Conservation (phyloP, 768 basidiomycete genomes). For the Omphalotus guepiniiformis region DNA sequence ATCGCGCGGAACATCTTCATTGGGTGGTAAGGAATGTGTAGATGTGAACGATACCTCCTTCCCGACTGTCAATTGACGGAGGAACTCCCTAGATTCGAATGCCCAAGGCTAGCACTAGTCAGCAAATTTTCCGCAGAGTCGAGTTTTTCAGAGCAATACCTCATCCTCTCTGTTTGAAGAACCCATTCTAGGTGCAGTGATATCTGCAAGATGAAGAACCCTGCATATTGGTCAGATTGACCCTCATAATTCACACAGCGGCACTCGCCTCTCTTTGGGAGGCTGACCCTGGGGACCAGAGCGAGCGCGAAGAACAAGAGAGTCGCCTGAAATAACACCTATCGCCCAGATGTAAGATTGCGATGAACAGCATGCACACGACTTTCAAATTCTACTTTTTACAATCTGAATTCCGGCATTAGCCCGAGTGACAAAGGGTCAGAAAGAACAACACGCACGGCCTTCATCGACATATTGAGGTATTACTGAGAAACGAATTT, state of each 20-base stretch:
- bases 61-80: slow-evolving; percentile 81
- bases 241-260: neutral
- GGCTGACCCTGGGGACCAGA: slow-evolving; percentile 80
- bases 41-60: slow-evolving; percentile 87
- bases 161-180: slow-evolving; percentile 85
- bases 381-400: slow-evolving; percentile 43
- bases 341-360: slow-evolving; percentile 18
- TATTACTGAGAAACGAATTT: neutral
- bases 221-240: slow-evolving; percentile 33
- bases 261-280: slow-evolving; percentile 78
- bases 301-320: slow-evolving; percentile 76
- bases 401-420: slow-evolving; percentile 38
- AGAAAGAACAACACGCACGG: slow-evolving; percentile 42
- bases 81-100: slow-evolving; percentile 89
- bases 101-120: slow-evolving; percentile 82
- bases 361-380: slow-evolving; percentile 20
- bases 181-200: slow-evolving; percentile 82
- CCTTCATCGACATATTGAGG: slow-evolving; percentile 65
- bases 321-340: slow-evolving; percentile 92
- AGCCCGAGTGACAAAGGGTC: neutral
- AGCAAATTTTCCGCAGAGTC: too few relatives aligned
- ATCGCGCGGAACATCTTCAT: slow-evolving; percentile 75
- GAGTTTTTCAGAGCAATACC: too few relatives aligned
- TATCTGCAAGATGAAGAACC: slow-evolving; percentile 84
- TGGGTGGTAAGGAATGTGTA: slow-evolving; percentile 72